phyloP scores from a whole-genome alignment of 2,329 filamentous ascomycete genomes.

The Trichoderma aggressivum region DNA sequence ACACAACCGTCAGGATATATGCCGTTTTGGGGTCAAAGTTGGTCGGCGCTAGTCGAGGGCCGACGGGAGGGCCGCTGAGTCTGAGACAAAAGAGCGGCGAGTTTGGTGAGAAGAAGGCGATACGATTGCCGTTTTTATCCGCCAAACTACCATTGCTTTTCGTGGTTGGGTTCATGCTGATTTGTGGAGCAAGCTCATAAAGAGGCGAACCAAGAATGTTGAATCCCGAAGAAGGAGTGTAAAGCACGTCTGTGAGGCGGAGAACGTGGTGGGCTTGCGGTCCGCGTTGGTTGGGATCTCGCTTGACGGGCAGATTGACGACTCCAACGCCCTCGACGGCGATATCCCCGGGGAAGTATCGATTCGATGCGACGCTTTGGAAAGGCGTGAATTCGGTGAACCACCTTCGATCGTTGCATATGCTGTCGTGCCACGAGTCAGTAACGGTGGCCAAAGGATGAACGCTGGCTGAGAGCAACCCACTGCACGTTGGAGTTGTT shows the following conservation, averaged over 20 bases:
- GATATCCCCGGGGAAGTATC: fast-evolving
- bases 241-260: not conserved
- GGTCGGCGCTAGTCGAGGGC: not conserved
- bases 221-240: not conserved
- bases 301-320: not conserved
- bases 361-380: not conserved
- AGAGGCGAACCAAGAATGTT: not conserved
- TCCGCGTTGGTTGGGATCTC: not conserved
- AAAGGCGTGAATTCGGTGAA: slow-evolving; percentile 17
- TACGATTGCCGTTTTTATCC: not conserved
- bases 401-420: slow-evolving; percentile 20
- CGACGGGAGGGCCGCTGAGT: not conserved
- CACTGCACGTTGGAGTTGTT: not conserved
- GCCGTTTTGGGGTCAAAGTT: not conserved
- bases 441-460: not conserved
- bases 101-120: not conserved
- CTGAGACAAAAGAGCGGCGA: not conserved
- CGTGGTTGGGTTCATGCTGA: fast-evolving
- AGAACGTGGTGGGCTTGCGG: not conserved
- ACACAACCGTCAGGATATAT: not conserved
- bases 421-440: slow-evolving; percentile 3
- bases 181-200: not conserved
- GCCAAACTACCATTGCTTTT: not conserved
- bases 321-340: not conserved
- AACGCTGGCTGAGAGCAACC: not conserved